Evolutionary conservation across 2,329 filamentous ascomycete genomes (phyloP), one percentile per base, ranked within the genome.

Genomic region (Neonectria magnoliae): DNA sequence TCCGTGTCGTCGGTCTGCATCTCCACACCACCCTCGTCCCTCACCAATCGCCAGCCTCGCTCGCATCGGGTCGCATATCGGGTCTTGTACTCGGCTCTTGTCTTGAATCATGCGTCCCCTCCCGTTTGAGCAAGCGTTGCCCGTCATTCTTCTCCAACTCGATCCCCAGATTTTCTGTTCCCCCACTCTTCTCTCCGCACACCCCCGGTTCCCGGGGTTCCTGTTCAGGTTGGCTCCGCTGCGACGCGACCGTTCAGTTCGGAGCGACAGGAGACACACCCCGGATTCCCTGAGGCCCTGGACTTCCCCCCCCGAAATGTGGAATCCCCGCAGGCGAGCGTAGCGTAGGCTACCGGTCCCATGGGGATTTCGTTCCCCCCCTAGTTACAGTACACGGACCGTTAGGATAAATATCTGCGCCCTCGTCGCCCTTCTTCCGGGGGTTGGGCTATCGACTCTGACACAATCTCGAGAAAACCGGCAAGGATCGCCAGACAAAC

Each of bases 21-120:
- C 44, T 44, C 20, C 53, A 60, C 61, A 33, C 47, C 48, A 51
- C 48, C n/a, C n/a, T 10, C 8, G 11, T 22, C 36, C 13, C 18
- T 59, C 59, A 62, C 71, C 71, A 73, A 72, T 73, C 71, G 71
- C 71, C 44, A 58, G 2, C 1, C 31, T 45, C 54, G 36, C 38
- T 73, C 68, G 69, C 69, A 60, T 75, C 73, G 73, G 73, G 67
- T 75, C 73, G 73, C 71, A 31, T 68, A 58, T 75, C 73, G 73
- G 73, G 38, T 74, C 25, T 50, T 57, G 13, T 36, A 5, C 31
- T 63, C 60, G 60, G 55, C 31, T 63, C 57, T 33, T 29, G 9
- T 25, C 29, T 25, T 29, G 36, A 16, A 51, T 57, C 59, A 61
- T 70, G 67, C 58, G 68, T 68, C 48, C 25, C 29, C 38, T 18